phyloP scores from a whole-genome alignment of 306 rosid species.

The Heteromeles arbutifolia region DNA sequence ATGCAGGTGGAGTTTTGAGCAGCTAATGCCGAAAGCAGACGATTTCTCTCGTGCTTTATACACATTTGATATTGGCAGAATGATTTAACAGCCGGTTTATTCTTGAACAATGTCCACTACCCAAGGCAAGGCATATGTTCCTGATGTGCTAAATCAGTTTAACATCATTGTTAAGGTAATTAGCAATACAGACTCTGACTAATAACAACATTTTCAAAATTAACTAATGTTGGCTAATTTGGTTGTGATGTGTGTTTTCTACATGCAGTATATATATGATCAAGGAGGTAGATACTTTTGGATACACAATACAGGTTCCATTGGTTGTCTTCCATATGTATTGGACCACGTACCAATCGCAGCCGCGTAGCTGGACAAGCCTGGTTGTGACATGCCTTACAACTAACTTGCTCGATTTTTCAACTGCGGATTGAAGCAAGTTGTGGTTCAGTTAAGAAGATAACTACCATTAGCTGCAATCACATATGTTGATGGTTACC shows the following conservation, averaged over 20 bases:
- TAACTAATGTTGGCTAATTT: neutral
- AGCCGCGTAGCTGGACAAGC: conserved; percentile 18
- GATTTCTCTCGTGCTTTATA: conserved; percentile 28
- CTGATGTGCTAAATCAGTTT: conserved; percentile 49
- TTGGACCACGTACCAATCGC: conserved; percentile 26
- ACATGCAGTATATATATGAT: conserved; percentile 32
- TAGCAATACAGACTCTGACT: neutral
- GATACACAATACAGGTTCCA: conserved; percentile 76
- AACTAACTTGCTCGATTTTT: conserved; percentile 49
- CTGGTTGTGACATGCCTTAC: conserved; percentile 45
- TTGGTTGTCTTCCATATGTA: conserved; percentile 51
- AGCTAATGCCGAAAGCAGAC: conserved; percentile 27
- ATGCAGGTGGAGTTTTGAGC: conserved; percentile 22
- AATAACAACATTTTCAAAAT: neutral
- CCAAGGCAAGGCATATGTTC: conserved; percentile 33
- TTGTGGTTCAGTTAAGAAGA: conserved; percentile 31
- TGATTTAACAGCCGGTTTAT: conserved; percentile 42
- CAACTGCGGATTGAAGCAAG: conserved; percentile 46
- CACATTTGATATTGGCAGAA: conserved; percentile 46
- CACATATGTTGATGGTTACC: conserved; percentile 49
- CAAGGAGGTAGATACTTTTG: conserved; percentile 58
- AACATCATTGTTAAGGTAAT: conserved; percentile 36
- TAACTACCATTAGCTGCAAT: conserved; percentile 44
- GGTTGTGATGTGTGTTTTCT: neutral
- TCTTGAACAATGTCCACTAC: conserved; percentile 34